Evolutionary conservation across 306 rosid genomes (phyloP), one percentile per base, ranked within the genome.

Genomic region (Acacia confusa): DNA sequence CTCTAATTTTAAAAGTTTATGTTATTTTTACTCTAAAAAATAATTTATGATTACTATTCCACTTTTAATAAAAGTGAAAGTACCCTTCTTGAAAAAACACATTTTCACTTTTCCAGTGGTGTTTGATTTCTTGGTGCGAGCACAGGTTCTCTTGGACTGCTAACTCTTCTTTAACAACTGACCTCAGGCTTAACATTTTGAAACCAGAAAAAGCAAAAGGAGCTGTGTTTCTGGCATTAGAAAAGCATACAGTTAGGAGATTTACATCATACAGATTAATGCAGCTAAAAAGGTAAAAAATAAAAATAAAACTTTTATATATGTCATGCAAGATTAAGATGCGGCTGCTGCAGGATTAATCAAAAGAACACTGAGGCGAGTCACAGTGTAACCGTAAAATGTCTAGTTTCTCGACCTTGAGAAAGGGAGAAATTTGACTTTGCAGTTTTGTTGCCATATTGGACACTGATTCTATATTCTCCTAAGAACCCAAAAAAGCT

Each of bases 401-500:
- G 95, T 78, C 71, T 87, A 15, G 97, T 91, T 88, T 95, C 99
- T 75, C 85, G 78, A 78, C 94, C 94, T 77, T 65, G 72, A 69
- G 79, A 27, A 32, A 93, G 84, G 0, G 93, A 85, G 81, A 95
- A 87, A 4, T 93, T 95, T 85, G 98, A 86, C 71, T 34, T 8
- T 38, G 81, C 81, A 52, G 86, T 87, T 70, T 71, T 88, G 43
- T 90, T 89, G 32, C 34, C 87, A 78, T 88, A 83, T 43, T 72
- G 69, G 67, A 75, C 92, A 58, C 15, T 71, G 12, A 89, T 69
- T 68, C 58, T 85, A 77, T 93, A 93, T 72, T 93, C 97, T 61
- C 98, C 99, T 10, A 95, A 85, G 85, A 95, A 95, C 1, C 99
- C 99, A 65, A 69, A 88, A 77, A 93, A 92, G 90, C 96, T 95